Evolutionary conservation across 116 monocot species (phyloP).

Genomic region (Zostera marina): DNA sequence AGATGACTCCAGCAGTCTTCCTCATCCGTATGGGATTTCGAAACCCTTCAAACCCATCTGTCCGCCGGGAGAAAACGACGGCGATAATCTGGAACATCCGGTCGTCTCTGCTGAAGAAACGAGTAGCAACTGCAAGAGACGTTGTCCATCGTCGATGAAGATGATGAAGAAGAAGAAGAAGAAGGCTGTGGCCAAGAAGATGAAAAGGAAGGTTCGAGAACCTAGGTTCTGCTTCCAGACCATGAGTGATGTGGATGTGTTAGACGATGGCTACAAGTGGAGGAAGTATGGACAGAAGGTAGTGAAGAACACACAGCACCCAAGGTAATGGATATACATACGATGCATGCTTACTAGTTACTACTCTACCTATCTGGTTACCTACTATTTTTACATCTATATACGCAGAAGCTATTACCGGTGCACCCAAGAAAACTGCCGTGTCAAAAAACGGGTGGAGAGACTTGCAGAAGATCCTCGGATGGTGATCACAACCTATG

Average conservation of each 20-base stretch:
- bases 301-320: slow-evolving; percentile 95
- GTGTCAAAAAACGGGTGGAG: slow-evolving; percentile 74
- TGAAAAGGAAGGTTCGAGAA: slow-evolving; percentile 81
- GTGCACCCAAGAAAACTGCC: slow-evolving; percentile 49
- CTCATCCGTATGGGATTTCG: slow-evolving; percentile 6
- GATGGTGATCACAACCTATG: slow-evolving; percentile 81
- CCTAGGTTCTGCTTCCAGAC: slow-evolving; percentile 98
- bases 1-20: slow-evolving; percentile 6
- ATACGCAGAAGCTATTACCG: slow-evolving; percentile 29
- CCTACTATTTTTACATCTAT: neutral
- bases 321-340: no score
- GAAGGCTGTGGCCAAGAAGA: slow-evolving; percentile 35
- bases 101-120: no score
- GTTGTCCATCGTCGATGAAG: neutral
- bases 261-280: slow-evolving; percentile 96
- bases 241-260: slow-evolving; percentile 81
- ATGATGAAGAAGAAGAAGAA: slow-evolving; percentile 25
- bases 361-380: neutral
- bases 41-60: slow-evolving; percentile 5
- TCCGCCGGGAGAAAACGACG: slow-evolving; percentile 1
- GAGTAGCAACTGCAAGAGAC: slow-evolving; percentile 6
- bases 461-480: slow-evolving; percentile 53
- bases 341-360: no score
- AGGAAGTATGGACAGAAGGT: slow-evolving; percentile 98
- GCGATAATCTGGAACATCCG: no score